Evolutionary conservation across 352 stramenopile genomes (phyloP), one percentile per base, ranked within the genome.

Genomic region (Phytophthora crassamura): DNA sequence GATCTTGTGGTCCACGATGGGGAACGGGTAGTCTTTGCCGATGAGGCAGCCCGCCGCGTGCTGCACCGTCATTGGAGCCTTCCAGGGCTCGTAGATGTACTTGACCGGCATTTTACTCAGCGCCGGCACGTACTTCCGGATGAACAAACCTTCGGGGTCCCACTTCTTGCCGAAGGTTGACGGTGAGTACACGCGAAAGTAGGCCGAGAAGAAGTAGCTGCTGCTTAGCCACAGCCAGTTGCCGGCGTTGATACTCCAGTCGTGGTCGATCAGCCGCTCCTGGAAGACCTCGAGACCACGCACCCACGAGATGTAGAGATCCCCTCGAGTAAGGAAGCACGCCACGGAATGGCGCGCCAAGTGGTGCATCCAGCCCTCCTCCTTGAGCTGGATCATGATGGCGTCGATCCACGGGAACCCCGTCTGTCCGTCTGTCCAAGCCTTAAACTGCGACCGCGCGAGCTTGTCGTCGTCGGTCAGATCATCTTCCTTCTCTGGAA

Each of bases 61-160:
- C 52, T 98, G 94, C 33, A 98, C 83, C 25, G 69, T 85, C 38
- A 89, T 61, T 1, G 97, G 95, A n/a, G 97, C 95, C 56, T 97
- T 98, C 97, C 97, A 99, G 2, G 96, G 97, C 67, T 99, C 95
- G 72, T 99, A 99, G 48, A 99, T 99, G 74, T 98, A 99, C 75
- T 98, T 98, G 39, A 78, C 72, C 15, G 97, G 97, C 65, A 98
- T 90, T 11, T 98, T 83, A 25, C 72, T 75, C 25, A 99, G 81
- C 48, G 81, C 84, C 4, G 96, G 95, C 15, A 99, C 66, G 69
- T 95, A 98, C 69, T 98, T 97, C 41, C 85, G 82, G 66, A 98
- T 97, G 64, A 94, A 98, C 33, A 89, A 72, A 15, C 93, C 93
- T 58, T 97, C 77, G 0, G 90, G 83, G 64, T 99, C 97, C 69